Evolutionary conservation across 164 flowering plant genomes (phyloP), one percentile per base, ranked within the genome.

Genomic region (Berberis vulgaris): DNA sequence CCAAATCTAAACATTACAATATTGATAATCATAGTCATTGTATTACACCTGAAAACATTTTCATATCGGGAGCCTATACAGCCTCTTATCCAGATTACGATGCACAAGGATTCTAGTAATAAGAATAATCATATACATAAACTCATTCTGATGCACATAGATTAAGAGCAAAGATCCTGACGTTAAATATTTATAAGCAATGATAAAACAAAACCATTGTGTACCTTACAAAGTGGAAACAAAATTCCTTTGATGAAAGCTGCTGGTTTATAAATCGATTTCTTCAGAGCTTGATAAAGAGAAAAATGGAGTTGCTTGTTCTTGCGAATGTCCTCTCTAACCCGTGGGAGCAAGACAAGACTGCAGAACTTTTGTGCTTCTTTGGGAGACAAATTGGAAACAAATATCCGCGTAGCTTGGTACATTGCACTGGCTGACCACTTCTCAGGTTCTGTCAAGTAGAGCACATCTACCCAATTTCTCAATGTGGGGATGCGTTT

Each of bases 381-480:
- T 64, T 74, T 86, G 7, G 72, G 78, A 63, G 80, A 26, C 26
- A 26, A 67, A 77, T 87, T 91, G 60, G 99, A 91, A 69, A 96
- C 80, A 75, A 94, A 89, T 1, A 94, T 89, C 70, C 90, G 84
- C 9, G 99, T 94, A 49, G 96, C 96, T 76, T 89, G 93, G 69
- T 71, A 94, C 83, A 94, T 70, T 7, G 26, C 96, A 80, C 84
- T 86, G 7, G 99, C 86, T 11, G 99, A 86, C 99, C 99, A 94
- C 41, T 91, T 89, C 69, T 89, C 96, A 43, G 99, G 99, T 71
- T 94, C 94, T 61, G 96, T 94, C 55, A 94, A 70, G 76, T 89
- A 83, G 56, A 94, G 67, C 54, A 86, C 78, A 57, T 91, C 88
- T 74, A 87, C 99, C 99, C 99, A 91, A 57, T 44, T 54, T 53